Conservation (phyloP, 495 filamentous ascomycete species). For the Articulospora tetracladia region DNA sequence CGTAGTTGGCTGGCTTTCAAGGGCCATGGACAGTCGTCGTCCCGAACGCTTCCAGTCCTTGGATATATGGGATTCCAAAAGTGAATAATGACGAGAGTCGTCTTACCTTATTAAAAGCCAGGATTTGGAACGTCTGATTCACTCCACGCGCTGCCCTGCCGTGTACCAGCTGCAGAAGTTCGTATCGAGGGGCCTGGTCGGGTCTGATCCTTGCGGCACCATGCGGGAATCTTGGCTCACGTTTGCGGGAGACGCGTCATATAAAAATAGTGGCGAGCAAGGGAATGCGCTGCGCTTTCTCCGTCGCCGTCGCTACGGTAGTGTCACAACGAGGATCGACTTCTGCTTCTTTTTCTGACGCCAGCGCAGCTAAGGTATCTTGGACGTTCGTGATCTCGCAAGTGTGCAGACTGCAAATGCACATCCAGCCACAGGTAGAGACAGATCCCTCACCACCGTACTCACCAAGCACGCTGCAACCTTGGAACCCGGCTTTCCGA, state of each 20-base stretch:
- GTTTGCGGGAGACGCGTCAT: not conserved
- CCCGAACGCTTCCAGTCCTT: too few species aligned
- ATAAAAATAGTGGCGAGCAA: not conserved
- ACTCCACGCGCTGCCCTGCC: not conserved
- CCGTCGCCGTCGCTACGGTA: too few species aligned
- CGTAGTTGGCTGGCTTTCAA: not conserved
- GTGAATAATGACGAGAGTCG: not conserved
- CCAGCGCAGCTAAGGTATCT: too few species aligned
- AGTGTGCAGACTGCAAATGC: too few species aligned
- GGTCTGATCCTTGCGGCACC: not conserved
- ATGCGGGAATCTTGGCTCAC: not conserved
- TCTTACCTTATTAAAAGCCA: not conserved
- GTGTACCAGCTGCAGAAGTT: too few species aligned
- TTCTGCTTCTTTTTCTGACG: not conserved
- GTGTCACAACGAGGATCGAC: not conserved
- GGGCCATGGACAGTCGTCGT: too few species aligned
- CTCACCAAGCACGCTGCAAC: not conserved
- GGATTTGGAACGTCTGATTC: not conserved
- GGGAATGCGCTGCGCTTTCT: too few species aligned
- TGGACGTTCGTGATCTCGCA: too few species aligned
- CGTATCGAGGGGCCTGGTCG: not conserved
- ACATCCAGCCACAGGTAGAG: too few species aligned
- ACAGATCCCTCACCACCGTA: too few species aligned
- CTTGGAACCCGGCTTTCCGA: not conserved
- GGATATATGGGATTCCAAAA: too few species aligned